Evolutionary conservation across 169 alveolate genomes (phyloP).

Genomic region (Prorocentrum cordatum): DNA sequence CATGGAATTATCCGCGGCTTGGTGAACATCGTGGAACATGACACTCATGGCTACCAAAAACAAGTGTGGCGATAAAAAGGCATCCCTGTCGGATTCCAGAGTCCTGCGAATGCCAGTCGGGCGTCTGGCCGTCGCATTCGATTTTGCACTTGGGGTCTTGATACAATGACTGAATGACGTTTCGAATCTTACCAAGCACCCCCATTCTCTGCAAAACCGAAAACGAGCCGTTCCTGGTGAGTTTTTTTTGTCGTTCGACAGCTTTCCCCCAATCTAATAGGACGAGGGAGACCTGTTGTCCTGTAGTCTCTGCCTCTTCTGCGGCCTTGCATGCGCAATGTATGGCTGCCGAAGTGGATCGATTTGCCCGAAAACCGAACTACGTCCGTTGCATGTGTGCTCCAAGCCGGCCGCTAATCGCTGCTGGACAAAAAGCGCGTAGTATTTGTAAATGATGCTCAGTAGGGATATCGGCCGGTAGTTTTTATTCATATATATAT

Average conservation of each 20-base stretch:
- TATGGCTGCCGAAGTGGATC: not conserved
- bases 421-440: not conserved
- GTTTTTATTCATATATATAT: not conserved
- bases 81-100: not conserved
- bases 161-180: not conserved
- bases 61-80: not conserved
- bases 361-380: not conserved
- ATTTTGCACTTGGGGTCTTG: not conserved
- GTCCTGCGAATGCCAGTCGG: not conserved
- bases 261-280: slow-evolving; percentile 14
- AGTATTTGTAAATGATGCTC: not conserved
- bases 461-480: slow-evolving; percentile 15
- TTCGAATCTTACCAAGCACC: not conserved
- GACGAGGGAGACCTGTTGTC: not conserved
- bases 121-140: not conserved
- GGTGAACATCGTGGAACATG: not conserved
- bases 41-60: not conserved
- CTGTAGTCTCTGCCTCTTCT: not conserved
- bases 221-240: not conserved
- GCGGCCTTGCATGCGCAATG: not conserved
- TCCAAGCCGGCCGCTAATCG: not conserved
- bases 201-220: not conserved
- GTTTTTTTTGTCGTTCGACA: not conserved
- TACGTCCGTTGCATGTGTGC: not conserved
- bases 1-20: not conserved